phyloP scores from a whole-genome alignment of 177 flowering plant species.

The Vitis hybrid region DNA sequence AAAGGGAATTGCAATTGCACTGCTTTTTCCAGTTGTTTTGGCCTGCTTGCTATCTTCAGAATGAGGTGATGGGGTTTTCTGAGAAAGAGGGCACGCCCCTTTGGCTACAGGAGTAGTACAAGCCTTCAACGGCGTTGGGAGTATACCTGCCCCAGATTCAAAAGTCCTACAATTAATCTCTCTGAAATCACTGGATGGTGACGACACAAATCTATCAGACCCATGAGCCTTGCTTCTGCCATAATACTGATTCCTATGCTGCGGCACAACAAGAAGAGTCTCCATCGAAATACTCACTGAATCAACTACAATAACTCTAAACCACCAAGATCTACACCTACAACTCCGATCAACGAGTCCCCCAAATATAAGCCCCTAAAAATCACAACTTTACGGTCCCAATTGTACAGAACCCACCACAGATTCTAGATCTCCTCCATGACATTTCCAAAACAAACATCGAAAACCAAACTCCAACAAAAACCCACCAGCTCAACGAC shows the following conservation, averaged over 20 bases:
- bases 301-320: not conserved
- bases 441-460: conserved; percentile 15
- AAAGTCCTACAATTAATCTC: conserved; percentile 60
- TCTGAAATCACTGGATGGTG: conserved; percentile 37
- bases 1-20: conserved; percentile 43
- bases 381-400: conserved; percentile 3
- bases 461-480: not conserved
- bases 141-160: conserved; percentile 59
- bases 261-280: conserved; percentile 58
- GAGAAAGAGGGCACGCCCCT: conserved; percentile 17
- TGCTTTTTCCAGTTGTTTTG: conserved; percentile 28
- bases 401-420: not conserved
- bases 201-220: conserved; percentile 35
- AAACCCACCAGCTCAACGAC: not conserved
- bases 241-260: conserved; percentile 56
- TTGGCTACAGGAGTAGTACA: conserved; percentile 29
- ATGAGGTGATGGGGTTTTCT: conserved; percentile 27
- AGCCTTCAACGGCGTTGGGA: conserved; percentile 51
- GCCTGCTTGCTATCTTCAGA: conserved; percentile 14
- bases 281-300: conserved; percentile 44
- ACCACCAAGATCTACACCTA: conserved; percentile 9
- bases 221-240: conserved; percentile 30
- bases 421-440: conserved; percentile 28
- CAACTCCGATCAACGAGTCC: not conserved
- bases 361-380: conserved; percentile 6